Conservation (phyloP, 2,329 filamentous ascomycete genomes). For the Colletotrichum gigasporum region DNA sequence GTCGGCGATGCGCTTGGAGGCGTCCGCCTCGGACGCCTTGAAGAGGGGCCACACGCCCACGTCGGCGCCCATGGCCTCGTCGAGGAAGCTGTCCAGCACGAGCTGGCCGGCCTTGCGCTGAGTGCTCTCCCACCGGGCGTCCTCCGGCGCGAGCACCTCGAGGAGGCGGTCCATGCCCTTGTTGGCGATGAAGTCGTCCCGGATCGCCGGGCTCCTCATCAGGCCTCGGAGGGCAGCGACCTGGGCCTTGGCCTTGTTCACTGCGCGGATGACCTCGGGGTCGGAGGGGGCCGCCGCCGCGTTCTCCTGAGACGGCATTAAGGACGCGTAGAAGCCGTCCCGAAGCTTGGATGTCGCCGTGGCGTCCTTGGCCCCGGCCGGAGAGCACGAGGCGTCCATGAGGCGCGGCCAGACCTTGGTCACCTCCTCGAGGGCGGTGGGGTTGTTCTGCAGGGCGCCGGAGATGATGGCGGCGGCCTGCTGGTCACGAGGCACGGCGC, state of each 20-base stretch:
- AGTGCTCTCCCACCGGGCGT: constrained; percentile 58
- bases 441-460: constrained; percentile 72
- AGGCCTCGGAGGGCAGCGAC: constrained; percentile 65
- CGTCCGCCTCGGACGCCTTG: constrained; percentile 25
- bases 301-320: constrained; percentile 41
- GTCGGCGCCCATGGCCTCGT: constrained; percentile 69
- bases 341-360: constrained; percentile 40
- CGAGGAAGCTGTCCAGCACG: constrained; percentile 73
- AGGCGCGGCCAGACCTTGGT: constrained; percentile 56
- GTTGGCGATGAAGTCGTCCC: constrained; percentile 63
- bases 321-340: constrained; percentile 51
- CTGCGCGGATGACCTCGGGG: constrained; percentile 27
- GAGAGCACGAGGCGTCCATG: constrained; percentile 48
- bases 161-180: constrained; percentile 65
- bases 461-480: constrained; percentile 67
- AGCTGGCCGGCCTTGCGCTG: constrained; percentile 66
- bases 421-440: constrained; percentile 64
- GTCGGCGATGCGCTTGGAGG: constrained; percentile 24
- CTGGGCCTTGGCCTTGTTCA: constrained; percentile 45
- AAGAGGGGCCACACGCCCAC: constrained; percentile 63
- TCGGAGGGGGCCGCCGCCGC: constrained; percentile 1
- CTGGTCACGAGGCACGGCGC: constrained; percentile 51
- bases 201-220: constrained; percentile 62
- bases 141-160: constrained; percentile 58
- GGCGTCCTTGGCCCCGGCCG: not conserved